A percentile compares a stretch with the other conserved stretches of the same genome.
phyloP scores from a whole-genome alignment of 495 filamentous ascomycete genomes.

The Filosporella fistucella region DNA sequence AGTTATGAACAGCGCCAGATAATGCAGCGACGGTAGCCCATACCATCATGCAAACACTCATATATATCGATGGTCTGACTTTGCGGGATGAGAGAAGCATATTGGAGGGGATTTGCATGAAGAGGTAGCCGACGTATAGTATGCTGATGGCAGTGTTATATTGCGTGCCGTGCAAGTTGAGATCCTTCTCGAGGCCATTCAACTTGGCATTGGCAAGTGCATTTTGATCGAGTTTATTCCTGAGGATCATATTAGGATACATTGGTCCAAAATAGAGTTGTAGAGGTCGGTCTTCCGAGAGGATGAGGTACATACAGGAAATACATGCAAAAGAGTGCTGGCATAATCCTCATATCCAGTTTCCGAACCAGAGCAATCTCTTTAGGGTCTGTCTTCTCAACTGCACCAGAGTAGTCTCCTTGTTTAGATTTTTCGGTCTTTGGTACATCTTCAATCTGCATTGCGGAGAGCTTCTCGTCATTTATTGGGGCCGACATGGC shows the following conservation, averaged over 20 bases:
- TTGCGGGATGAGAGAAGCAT: constrained; percentile 39
- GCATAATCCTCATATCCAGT: constrained; percentile 32
- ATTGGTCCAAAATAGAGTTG: neutral
- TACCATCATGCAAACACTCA: constrained; percentile 29
- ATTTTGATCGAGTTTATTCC: constrained; percentile 68
- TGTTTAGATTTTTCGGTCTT: neutral
- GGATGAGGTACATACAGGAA: neutral
- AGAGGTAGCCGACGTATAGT: constrained; percentile 25
- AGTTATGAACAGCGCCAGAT: constrained; percentile 31
- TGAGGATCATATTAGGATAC: neutral
- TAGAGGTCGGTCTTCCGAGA: neutral
- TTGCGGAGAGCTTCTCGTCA: neutral
- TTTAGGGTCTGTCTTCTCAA: constrained; percentile 32
- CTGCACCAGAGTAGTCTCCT: constrained; percentile 14
- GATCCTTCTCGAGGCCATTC: constrained; percentile 40
- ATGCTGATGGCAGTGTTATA: constrained; percentile 36
- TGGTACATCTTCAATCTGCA: neutral
- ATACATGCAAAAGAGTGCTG: neutral
- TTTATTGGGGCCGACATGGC: neutral
- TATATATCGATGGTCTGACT: constrained; percentile 26
- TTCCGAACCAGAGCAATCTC: constrained; percentile 42
- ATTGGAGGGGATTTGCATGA: constrained; percentile 43
- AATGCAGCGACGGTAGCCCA: constrained; percentile 34
- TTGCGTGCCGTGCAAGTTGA: constrained; percentile 33
- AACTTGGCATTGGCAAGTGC: constrained; percentile 43